Conservation (phyloP, 345 rosid genomes). For the Toxicodendron radicans region DNA sequence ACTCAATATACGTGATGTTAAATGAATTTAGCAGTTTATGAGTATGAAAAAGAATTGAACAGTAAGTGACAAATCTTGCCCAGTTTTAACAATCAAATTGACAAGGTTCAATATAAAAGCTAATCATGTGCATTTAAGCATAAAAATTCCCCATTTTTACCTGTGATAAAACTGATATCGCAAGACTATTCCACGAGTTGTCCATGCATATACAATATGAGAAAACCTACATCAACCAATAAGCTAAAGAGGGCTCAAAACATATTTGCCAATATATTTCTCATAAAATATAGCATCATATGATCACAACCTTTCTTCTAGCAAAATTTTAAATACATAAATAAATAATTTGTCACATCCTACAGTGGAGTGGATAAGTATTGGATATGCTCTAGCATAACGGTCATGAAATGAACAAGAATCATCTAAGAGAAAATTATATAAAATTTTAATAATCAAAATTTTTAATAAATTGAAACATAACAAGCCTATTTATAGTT, state of each 20-base stretch:
- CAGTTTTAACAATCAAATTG: background rate
- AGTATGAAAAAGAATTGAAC: background rate
- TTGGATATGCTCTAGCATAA: too few relatives aligned
- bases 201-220: conserved; percentile 63
- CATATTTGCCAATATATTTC: background rate
- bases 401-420: too few relatives aligned
- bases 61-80: background rate
- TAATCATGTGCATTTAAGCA: background rate
- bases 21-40: background rate
- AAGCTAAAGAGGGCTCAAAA: conserved; percentile 14
- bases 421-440: too few relatives aligned
- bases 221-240: conserved; percentile 58
- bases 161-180: conserved; percentile 79
- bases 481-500: too few relatives aligned
- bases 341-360: too few relatives aligned
- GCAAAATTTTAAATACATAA: background rate
- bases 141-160: conserved; percentile 31
- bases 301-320: conserved; percentile 7
- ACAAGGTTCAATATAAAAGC: background rate
- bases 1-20: background rate
- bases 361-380: too few relatives aligned
- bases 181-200: conserved; percentile 80
- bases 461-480: too few relatives aligned
- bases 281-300: background rate
- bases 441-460: too few relatives aligned